phyloP scores from a whole-genome alignment of 257 asterid species.

The Solanum stenotomum region DNA sequence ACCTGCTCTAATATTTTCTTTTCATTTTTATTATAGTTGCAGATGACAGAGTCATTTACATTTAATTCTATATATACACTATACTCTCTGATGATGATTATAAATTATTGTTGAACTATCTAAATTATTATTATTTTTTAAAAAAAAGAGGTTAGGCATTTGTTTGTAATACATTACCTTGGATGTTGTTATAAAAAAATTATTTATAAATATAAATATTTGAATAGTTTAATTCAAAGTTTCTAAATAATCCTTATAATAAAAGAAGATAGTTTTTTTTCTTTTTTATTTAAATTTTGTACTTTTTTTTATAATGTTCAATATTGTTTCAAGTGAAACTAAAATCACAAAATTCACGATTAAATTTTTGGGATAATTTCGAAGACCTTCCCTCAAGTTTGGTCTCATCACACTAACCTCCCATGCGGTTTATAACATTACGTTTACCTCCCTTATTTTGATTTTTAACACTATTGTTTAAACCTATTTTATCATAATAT shows the following conservation, averaged over 20 bases:
- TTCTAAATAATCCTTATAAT: neutral
- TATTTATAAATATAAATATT: too few species aligned
- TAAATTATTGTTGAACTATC: neutral
- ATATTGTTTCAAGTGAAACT: neutral
- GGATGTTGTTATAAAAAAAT: too few species aligned
- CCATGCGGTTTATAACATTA: neutral
- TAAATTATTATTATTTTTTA: too few species aligned
- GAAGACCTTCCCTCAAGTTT: neutral
- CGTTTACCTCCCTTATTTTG: neutral
- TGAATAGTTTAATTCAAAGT: neutral
- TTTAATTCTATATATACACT: too few species aligned
- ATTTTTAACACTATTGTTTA: neutral
- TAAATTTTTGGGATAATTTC: too few species aligned
- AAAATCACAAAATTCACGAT: too few species aligned
- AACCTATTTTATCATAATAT: neutral
- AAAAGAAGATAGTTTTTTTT: too few species aligned
- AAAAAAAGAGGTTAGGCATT: neutral
- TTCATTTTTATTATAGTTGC: too few species aligned
- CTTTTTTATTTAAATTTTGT: too few species aligned
- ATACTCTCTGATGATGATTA: too few species aligned
- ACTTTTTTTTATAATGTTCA: neutral
- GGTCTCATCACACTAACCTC: neutral
- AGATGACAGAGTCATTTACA: too few species aligned
- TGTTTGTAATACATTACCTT: neutral
- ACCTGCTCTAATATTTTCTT: too few species aligned